These are phyloP conservation scores for Salinomyces thailandicus DNA, from an alignment of 2,329 filamentous ascomycete genomes.

Conservation along the genomic window DNA sequence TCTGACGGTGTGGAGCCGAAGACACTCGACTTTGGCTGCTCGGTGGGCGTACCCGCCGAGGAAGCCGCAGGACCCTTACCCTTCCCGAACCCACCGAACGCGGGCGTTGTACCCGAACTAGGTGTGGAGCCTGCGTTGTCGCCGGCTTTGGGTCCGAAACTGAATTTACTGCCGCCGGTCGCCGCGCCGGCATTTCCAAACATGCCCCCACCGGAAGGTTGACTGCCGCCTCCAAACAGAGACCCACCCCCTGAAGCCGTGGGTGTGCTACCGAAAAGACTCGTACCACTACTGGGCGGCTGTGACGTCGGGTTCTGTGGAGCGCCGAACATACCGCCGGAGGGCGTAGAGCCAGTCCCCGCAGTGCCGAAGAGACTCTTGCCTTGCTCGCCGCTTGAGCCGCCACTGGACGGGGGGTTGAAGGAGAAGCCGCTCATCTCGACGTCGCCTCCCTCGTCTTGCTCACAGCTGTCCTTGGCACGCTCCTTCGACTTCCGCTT, in stretches of 20 bases:
- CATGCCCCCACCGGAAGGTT: neutral
- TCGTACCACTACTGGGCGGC: too few relatives aligned
- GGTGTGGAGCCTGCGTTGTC: neutral
- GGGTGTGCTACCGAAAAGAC: neutral
- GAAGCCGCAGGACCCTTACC: neutral
- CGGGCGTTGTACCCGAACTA: neutral
- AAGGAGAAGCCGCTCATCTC: too few relatives aligned
- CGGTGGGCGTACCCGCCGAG: neutral
- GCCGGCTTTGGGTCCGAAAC: neutral
- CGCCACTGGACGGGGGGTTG: too few relatives aligned
- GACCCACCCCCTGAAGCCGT: neutral
- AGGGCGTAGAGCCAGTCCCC: neutral
- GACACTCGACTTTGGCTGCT: neutral
- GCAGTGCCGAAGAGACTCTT: neutral
- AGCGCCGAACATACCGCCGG: slow-evolving; percentile 1
- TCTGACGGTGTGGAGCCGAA: slow-evolving; percentile 2
- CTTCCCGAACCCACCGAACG: neutral
- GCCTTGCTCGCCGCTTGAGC: neutral
- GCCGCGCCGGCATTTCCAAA: neutral
- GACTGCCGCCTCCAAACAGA: slow-evolving; percentile 1
- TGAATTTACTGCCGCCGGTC: neutral
- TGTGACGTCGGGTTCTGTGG: neutral
- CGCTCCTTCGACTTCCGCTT: too few relatives aligned
- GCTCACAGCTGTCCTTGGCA: too few relatives aligned
- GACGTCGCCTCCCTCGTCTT: too few relatives aligned